Conservation (phyloP, 164 flowering plant species). For the Chimonanthus salicifolius region DNA sequence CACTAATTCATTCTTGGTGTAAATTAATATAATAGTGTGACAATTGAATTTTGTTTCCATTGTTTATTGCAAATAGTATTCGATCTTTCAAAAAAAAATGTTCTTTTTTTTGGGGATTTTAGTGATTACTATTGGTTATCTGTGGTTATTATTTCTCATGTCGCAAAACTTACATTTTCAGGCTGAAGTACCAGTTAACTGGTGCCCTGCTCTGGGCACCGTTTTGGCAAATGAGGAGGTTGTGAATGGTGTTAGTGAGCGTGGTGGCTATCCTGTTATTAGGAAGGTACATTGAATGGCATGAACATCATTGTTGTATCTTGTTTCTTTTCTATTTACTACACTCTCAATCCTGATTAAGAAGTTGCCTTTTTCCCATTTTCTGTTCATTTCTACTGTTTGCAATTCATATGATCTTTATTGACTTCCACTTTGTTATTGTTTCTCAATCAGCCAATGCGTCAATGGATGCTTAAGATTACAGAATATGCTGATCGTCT, state of each 20-base stretch:
- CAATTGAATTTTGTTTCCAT: not conserved
- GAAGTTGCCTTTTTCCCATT: slow-evolving; percentile 10
- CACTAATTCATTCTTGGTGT: not conserved
- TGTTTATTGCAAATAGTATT: not conserved
- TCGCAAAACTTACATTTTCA: slow-evolving; percentile 18
- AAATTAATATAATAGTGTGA: not conserved
- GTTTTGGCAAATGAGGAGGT: slow-evolving; percentile 98
- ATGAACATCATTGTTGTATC: not conserved
- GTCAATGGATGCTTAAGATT: slow-evolving; percentile 97
- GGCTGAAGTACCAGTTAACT: slow-evolving; percentile 99
- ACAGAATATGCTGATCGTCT: slow-evolving; percentile 99
- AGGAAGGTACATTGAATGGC: slow-evolving; percentile 59
- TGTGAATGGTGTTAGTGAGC: slow-evolving; percentile 93
- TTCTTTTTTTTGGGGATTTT: not conserved
- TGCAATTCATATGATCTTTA: slow-evolving; percentile 3
- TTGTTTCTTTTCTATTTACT: not conserved
- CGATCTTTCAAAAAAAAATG: too few relatives aligned
- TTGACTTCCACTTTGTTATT: slow-evolving; percentile 23
- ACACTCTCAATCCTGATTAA: not conserved
- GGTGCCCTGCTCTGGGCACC: slow-evolving; percentile 99
- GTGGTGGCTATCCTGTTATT: slow-evolving; percentile 95
- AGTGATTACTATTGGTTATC: not conserved
- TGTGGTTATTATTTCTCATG: slow-evolving; percentile 6
- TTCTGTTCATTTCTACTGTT: slow-evolving; percentile 29
- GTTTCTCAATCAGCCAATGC: slow-evolving; percentile 90